Evolutionary conservation across 495 filamentous ascomycete genomes (phyloP), one percentile per base, ranked within the genome.

Genomic region (Hypoxylon fragiforme): DNA sequence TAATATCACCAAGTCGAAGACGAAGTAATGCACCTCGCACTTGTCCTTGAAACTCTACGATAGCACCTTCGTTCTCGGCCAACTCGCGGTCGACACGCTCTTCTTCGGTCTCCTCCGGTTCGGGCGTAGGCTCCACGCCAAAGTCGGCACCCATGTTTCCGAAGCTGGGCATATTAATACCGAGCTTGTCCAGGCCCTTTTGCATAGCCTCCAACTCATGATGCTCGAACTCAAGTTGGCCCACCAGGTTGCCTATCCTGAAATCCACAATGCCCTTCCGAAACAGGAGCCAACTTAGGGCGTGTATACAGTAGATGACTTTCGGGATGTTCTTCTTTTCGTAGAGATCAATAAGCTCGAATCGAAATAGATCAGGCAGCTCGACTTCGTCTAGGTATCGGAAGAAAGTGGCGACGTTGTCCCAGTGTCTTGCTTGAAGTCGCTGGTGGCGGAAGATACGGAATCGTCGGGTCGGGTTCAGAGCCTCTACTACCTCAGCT

Each of bases 291-390:
- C 92, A 99, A 60, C 92, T 96, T 11, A 97, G 73, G 1, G 95
- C 95, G 67, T 99, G 95, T 50, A 99, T 91, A 70, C 95, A 97
- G 72, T 99, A 94, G 54, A 99, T 97, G 63, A 97, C 95, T 71
- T 96, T 99, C 0, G 95, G 95, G 4, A 97, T 92, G 63, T 99
- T 99, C 71, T 99, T 99, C 76, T 97, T 99, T 69, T 99, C 95
- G 75, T 99, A 99, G 26, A 99, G 73, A 66, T 99, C 95, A 30
- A 96, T 96, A 7, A 97, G 80, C 70, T 99, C 95, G 71, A 99
- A 99, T 54, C 92, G 84, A 70, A 99, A 99, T n/a, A 99, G 81
- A 50, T 99, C 95, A 1, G 95, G 95, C 7, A 99, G 73, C 61
- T 96, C 88, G n/a, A 96, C 81, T 54, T 97, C 89, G 60, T 91